These are phyloP conservation scores for Fusarium sp. DNA, from an alignment of 2,329 filamentous ascomycete species.

Conservation along the genomic window DNA sequence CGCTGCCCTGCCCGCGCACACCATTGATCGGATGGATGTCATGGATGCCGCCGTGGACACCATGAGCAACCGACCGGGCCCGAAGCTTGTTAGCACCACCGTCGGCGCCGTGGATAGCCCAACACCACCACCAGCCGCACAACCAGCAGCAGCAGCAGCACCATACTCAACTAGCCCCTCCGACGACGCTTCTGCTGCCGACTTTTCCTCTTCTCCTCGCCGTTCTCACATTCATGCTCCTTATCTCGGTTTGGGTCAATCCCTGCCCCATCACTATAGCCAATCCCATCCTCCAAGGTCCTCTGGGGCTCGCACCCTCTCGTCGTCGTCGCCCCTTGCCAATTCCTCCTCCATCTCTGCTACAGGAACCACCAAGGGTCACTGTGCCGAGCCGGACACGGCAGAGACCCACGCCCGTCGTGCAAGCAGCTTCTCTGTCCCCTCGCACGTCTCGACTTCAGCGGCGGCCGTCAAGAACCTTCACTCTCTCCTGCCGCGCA, in stretches of 20 bases:
- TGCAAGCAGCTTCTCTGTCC: constrained; percentile 72
- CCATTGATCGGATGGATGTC: constrained; percentile 27
- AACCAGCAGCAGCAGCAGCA: constrained; percentile 6
- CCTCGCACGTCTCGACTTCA: constrained; percentile 61
- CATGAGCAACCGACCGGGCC: constrained; percentile 38
- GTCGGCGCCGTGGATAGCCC: constrained; percentile 38
- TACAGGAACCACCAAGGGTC: constrained; percentile 63
- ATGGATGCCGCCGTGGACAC: constrained; percentile 39
- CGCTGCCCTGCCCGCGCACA: constrained; percentile 3
- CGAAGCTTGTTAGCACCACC: constrained; percentile 42
- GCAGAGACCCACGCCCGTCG: constrained; percentile 68
- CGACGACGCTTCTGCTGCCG: constrained; percentile 42
- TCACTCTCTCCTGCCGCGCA: constrained; percentile 55
- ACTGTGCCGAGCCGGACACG: constrained; percentile 70
- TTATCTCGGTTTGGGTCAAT: constrained; percentile 29
- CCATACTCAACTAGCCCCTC: constrained; percentile 42
- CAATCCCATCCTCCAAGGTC: constrained; percentile 29
- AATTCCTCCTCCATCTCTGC: constrained; percentile 60
- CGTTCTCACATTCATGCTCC: constrained; percentile 31
- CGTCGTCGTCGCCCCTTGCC: constrained; percentile 52
- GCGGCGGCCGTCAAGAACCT: constrained; percentile 52
- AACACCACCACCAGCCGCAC: constrained; percentile 18
- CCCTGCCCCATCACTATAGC: constrained; percentile 20
- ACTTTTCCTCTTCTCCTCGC: constrained; percentile 43
- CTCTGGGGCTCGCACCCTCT: constrained; percentile 31